Conservation (phyloP, 805 yeast species). For the Lipomyces starkeyi region DNA sequence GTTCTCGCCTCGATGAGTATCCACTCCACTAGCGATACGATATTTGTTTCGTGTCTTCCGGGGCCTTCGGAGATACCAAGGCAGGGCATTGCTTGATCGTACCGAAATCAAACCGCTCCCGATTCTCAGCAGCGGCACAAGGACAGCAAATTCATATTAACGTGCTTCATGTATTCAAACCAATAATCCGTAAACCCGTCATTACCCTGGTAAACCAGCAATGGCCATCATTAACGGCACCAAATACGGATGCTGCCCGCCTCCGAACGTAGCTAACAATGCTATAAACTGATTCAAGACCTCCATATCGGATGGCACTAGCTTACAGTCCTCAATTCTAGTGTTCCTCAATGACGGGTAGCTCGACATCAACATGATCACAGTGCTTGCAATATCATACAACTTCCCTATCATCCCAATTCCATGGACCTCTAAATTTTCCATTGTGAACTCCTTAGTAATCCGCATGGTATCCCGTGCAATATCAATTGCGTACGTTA, state of each 20-base stretch:
- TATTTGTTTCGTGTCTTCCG: too few relatives aligned
- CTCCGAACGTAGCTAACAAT: conserved; percentile 20
- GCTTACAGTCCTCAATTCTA: neutral
- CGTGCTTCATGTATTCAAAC: too few relatives aligned
- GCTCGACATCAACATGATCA: neutral
- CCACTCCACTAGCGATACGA: too few relatives aligned
- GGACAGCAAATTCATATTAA: too few relatives aligned
- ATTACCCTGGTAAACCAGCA: neutral
- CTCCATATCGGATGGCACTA: conserved; percentile 9
- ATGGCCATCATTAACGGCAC: conserved; percentile 18
- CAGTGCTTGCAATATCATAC: conserved; percentile 20
- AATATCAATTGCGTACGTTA: conserved; percentile 15
- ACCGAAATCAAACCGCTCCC: too few relatives aligned
- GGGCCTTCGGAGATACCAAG: too few relatives aligned
- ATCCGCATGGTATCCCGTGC: conserved; percentile 17
- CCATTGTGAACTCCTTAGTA: conserved; percentile 8
- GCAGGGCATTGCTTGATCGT: too few relatives aligned
- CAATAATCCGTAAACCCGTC: too few relatives aligned
- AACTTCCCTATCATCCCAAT: conserved; percentile 23
- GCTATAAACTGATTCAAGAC: conserved; percentile 14
- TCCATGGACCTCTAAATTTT: conserved; percentile 22
- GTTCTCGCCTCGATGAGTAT: too few relatives aligned
- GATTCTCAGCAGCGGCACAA: too few relatives aligned
- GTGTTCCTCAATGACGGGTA: neutral
- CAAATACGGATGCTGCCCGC: conserved; percentile 23